Conservation (phyloP, 306 rosid species). For the Potentilla sterilis region DNA sequence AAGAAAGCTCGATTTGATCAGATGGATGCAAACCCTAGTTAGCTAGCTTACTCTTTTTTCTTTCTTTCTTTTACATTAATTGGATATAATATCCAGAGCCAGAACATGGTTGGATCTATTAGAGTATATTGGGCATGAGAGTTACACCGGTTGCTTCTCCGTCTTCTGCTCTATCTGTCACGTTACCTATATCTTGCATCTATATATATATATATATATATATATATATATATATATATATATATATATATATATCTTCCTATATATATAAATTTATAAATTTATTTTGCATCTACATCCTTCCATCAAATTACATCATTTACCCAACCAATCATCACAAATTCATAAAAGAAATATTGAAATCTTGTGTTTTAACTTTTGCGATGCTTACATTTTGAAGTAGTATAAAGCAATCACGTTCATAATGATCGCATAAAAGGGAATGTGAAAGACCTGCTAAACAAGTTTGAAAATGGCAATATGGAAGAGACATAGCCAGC, state of each 20-base stretch:
- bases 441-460: no score
- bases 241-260: no score
- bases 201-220: neutral
- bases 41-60: no score
- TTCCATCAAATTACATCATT: neutral
- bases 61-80: neutral
- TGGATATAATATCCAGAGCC: neutral
- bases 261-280: no score
- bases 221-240: no score
- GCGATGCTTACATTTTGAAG: no score
- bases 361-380: no score
- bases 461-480: no score
- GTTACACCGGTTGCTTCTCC: conserved; percentile 25
- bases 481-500: neutral
- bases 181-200: neutral
- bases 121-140: neutral
- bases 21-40: no score
- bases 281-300: neutral
- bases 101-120: neutral
- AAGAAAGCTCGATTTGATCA: no score
- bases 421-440: neutral
- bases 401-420: neutral
- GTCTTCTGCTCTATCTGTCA: conserved; percentile 13
- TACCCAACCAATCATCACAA: neutral
- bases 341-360: no score